Percentiles rank a stretch among this genome's conserved stretches.
Conservation (phyloP, 2,329 filamentous ascomycete genomes). For the Aspergillus melleus region DNA sequence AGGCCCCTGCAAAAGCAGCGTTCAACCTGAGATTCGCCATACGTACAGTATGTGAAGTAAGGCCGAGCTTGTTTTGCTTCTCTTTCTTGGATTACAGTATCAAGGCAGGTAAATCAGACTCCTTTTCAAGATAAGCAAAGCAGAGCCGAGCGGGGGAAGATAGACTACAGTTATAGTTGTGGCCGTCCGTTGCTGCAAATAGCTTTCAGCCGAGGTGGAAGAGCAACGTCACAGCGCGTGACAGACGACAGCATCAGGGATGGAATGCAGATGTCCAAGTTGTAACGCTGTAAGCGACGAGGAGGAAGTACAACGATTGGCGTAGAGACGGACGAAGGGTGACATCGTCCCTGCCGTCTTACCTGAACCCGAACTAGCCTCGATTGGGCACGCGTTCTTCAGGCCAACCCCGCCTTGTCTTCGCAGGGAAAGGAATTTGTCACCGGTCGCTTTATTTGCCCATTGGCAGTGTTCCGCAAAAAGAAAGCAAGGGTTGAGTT, state of each 20-base stretch:
- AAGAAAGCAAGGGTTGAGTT: not conserved
- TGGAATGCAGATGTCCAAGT: not conserved
- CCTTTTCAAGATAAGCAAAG: not conserved
- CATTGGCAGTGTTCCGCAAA: not conserved
- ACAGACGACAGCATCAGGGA: not conserved
- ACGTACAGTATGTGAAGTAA: not conserved
- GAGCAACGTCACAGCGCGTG: not conserved
- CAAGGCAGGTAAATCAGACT: not conserved
- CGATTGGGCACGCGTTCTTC: not conserved
- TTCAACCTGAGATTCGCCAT: conserved; percentile 33
- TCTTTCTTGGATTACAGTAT: not conserved
- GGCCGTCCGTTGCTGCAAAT: not conserved
- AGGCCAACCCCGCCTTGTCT: not conserved
- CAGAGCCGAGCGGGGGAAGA: not conserved
- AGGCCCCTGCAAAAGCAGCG: conserved; percentile 25
- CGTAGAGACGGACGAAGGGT: conserved; percentile 5
- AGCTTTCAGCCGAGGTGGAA: not conserved
- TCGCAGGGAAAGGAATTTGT: not conserved
- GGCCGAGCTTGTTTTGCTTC: not conserved
- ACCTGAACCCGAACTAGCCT: conserved; percentile 1
- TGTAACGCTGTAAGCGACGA: not conserved
- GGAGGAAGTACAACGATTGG: not conserved
- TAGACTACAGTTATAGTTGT: not conserved
- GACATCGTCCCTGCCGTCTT: conserved; percentile 7
- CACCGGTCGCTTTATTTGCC: not conserved